Conservation (phyloP, 2,329 filamentous ascomycete species). For the Xylogone sp. region DNA sequence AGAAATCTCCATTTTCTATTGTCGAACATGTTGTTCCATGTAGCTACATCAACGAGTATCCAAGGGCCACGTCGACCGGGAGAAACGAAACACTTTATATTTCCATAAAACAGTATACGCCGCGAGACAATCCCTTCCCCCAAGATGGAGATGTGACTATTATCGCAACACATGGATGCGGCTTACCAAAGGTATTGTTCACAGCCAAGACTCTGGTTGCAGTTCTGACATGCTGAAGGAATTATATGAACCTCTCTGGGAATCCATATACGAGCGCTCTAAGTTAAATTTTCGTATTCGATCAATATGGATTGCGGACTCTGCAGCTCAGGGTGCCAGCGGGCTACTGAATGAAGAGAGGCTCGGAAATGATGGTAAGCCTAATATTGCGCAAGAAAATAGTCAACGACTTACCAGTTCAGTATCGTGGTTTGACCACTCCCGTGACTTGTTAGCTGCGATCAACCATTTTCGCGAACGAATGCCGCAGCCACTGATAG, state of each 20-base stretch:
- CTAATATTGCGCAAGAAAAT: background rate
- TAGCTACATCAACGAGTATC: background rate
- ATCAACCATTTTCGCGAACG: conserved; percentile 77
- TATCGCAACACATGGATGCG: background rate
- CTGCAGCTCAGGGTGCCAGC: conserved; percentile 66
- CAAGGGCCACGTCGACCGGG: background rate
- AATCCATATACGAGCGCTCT: background rate
- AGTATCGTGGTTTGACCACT: conserved; percentile 83
- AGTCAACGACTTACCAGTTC: background rate
- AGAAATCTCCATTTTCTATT: background rate
- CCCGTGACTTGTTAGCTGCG: conserved; percentile 77
- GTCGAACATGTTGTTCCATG: background rate
- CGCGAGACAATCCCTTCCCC: background rate
- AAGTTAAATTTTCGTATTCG: background rate
- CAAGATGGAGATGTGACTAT: background rate
- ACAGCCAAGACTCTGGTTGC: background rate
- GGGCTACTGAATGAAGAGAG: conserved; percentile 69
- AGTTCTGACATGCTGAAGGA: background rate
- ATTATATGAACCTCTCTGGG: background rate
- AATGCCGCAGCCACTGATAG: conserved; percentile 75
- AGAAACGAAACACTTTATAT: background rate
- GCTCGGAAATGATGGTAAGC: conserved; percentile 78
- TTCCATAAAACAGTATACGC: background rate
- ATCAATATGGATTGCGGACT: background rate
- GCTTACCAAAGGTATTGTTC: background rate